Percentiles rank a stretch among this genome's conserved stretches.
Evolutionary conservation across 2,329 filamentous ascomycete species (phyloP).

Genomic region (Aspergillus pseudoterreus): DNA sequence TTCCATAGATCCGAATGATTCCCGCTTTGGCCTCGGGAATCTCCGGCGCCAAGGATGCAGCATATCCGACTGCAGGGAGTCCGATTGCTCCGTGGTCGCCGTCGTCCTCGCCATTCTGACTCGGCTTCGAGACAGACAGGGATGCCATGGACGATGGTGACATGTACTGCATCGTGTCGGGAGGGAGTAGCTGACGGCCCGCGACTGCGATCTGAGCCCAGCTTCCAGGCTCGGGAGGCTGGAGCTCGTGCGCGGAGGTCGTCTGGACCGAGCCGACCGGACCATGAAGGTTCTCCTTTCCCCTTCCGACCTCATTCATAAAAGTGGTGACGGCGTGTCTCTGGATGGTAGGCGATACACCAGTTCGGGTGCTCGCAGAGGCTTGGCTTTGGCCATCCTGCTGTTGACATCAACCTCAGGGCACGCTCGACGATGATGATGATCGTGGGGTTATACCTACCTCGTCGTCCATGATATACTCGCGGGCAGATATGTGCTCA

Average conservation of each 20-base stretch:
- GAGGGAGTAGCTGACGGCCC: constrained; percentile 2
- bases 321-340: constrained; percentile 11
- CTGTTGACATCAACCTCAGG: neutral
- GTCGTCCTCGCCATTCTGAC: constrained; percentile 14
- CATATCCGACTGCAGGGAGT: constrained; percentile 4
- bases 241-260: constrained; percentile 1
- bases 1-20: constrained; percentile 23
- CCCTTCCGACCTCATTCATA: constrained; percentile 13
- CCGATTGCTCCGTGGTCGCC: neutral
- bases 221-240: constrained; percentile 12
- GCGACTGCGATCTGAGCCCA: constrained; percentile 20
- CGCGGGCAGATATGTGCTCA: constrained; percentile 16
- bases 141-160: constrained; percentile 12
- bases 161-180: constrained; percentile 14
- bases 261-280: constrained; percentile 5
- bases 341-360: constrained; percentile 7
- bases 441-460: constrained; percentile 9
- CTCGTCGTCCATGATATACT: constrained; percentile 15
- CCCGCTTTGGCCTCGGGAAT: constrained; percentile 27
- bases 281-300: constrained; percentile 1
- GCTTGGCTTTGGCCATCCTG: constrained; percentile 2
- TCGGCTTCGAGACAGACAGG: constrained; percentile 14
- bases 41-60: constrained; percentile 8
- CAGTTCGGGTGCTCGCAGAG: neutral
- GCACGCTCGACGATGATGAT: neutral